These are phyloP conservation scores for Lasiodiplodia sp. DNA, from an alignment of 2,329 filamentous ascomycete species.

Conservation along the genomic window DNA sequence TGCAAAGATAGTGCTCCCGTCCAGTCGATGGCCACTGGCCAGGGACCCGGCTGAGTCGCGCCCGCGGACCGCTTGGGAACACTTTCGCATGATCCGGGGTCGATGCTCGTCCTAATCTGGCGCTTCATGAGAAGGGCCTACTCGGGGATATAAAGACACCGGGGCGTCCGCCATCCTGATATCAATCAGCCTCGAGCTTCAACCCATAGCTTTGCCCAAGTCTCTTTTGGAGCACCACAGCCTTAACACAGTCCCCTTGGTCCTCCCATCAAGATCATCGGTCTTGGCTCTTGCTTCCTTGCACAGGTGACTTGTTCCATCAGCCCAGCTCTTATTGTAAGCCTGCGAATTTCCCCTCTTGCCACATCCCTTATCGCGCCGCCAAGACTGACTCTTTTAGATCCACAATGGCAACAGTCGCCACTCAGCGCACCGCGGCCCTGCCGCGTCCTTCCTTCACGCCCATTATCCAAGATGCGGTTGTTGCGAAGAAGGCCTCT, in stretches of 20 bases:
- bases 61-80: not conserved
- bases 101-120: slow-evolving; percentile 20
- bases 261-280: not conserved
- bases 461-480: slow-evolving; percentile 42
- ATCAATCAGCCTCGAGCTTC: slow-evolving; percentile 19
- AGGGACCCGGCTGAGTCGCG: slow-evolving; percentile 25
- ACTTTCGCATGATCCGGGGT: slow-evolving; percentile 22
- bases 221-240: not conserved
- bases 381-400: slow-evolving; percentile 3
- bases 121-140: slow-evolving; percentile 18
- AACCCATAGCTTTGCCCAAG: not conserved
- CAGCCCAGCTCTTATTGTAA: slow-evolving; percentile 1
- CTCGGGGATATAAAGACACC: slow-evolving; percentile 24
- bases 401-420: slow-evolving; percentile 40
- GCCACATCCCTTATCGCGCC: slow-evolving; percentile 2
- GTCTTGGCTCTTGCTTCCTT: slow-evolving; percentile 18
- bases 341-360: no score
- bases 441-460: slow-evolving; percentile 42
- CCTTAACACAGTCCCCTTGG: not conserved
- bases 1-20: slow-evolving; percentile 24
- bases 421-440: slow-evolving; percentile 39
- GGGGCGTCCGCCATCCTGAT: not conserved
- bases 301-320: not conserved
- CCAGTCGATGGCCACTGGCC: slow-evolving; percentile 22
- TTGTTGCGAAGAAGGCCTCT: slow-evolving; percentile 32